Evolutionary conservation across 2,329 filamentous ascomycete species (phyloP), one percentile per base, ranked within the genome.

Genomic region (Epichloe festucae): DNA sequence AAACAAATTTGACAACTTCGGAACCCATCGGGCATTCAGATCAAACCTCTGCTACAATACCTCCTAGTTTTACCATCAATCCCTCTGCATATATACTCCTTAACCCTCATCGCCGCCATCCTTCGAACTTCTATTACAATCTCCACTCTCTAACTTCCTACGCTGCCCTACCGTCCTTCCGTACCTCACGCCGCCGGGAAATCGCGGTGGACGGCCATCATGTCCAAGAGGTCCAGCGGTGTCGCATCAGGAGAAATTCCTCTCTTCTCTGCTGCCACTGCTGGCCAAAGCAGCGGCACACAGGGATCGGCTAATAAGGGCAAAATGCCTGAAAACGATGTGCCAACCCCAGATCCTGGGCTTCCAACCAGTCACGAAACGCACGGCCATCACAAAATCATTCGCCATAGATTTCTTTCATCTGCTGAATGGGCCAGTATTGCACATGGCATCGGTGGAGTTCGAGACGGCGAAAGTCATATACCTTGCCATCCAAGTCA

Each of bases 391-490:
- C 55, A 55, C 41, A 54, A 55, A 4, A 54, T 58, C 8, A 53
- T 54, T 45, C 57, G 53, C 3, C 62, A 72, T 54, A 67, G 73
- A 35, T 69, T 72, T 50, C 64, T 78, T 5, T 62, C 69, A 0
- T 61, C 68, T 4, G 53, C 62, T 4, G 75, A 77, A 55, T 75
- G 73, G 74, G 59, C 65, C 3, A 64, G 70, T 17, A 62, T 77
- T 45, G 75, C 73, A 19, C 67, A 67, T n/a, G 71, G 70, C 1
- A 58, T 77, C 23, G 74, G 74, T 0, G 73, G 70, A 6, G 64
- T 76, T 50, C 64, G 58, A 19, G 73, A 75, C 49, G 61, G 63
- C n/a, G 75, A 77, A 55, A 63, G 68, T 10, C 64, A 70, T 40
- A 59, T 60, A 15, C 63, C 73, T 3, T 60, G 72, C 31, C 70